Evolutionary conservation across 192 early-diverging fungal genomes (phyloP).

Genomic region (Backusella liffmaniae): DNA sequence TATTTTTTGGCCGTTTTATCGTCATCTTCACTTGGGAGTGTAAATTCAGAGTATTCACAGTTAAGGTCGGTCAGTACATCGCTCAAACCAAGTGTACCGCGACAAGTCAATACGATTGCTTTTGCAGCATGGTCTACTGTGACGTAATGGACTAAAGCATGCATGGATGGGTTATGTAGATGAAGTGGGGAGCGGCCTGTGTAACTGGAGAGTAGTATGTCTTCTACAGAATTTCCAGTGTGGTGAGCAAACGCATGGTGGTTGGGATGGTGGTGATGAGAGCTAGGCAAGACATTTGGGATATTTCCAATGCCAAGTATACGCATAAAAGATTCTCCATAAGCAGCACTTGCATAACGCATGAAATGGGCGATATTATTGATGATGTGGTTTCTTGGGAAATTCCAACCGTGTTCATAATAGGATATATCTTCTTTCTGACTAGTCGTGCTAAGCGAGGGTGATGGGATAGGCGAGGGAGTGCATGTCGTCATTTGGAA

Average conservation of each 20-base stretch:
- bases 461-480: not conserved
- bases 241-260: conserved; percentile 73
- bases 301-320: conserved; percentile 62
- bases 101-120: conserved; percentile 78
- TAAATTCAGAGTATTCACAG: conserved; percentile 66
- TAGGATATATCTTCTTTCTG: conserved; percentile 15
- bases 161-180: conserved; percentile 55
- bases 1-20: conserved; percentile 33
- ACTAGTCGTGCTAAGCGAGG: not conserved
- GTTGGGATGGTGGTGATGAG: conserved; percentile 23
- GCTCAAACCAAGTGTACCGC: conserved; percentile 83
- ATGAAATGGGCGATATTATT: conserved; percentile 70
- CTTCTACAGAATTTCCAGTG: conserved; percentile 68
- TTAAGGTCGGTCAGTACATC: conserved; percentile 88
- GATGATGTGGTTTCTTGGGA: conserved; percentile 55
- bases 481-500: not conserved
- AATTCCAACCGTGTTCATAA: conserved; percentile 46
- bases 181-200: conserved; percentile 43
- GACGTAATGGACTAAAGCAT: conserved; percentile 78
- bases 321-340: conserved; percentile 73
- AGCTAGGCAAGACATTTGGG: conserved; percentile 36
- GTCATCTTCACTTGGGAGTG: conserved; percentile 32
- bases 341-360: conserved; percentile 66
- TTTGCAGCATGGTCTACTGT: conserved; percentile 79
- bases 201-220: conserved; percentile 70